Conservation (phyloP, 257 asterid genomes). For the Penstemon newberryi region DNA sequence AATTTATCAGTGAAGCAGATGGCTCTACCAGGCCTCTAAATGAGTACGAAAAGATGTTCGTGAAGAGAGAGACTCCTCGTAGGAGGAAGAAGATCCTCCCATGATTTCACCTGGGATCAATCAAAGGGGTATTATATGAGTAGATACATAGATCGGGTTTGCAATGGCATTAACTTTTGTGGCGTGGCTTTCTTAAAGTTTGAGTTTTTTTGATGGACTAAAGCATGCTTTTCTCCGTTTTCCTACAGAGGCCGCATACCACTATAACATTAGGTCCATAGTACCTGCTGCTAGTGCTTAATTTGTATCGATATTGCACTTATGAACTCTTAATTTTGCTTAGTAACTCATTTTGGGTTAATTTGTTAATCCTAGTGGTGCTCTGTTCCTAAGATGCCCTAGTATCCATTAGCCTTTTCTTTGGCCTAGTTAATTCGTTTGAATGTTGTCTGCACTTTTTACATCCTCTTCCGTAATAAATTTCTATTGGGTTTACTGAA, state of each 20-base stretch:
- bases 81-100: slow-evolving; percentile 70
- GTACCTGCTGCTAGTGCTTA: slow-evolving; percentile 16
- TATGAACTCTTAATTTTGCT: slow-evolving; percentile 22
- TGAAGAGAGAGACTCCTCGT: slow-evolving; percentile 85
- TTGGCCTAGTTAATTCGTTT: background rate
- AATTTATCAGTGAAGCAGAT: slow-evolving; percentile 73
- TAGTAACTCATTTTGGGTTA: slow-evolving; percentile 12
- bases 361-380: background rate
- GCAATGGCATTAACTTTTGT: background rate
- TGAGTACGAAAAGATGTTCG: slow-evolving; percentile 79
- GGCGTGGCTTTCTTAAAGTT: slow-evolving; percentile 3
- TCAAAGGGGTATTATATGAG: background rate
- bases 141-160: background rate
- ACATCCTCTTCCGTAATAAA: slow-evolving; percentile 10
- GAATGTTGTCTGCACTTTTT: background rate
- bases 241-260: background rate
- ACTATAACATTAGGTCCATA: background rate
- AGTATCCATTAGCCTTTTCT: background rate
- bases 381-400: background rate
- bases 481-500: background rate
- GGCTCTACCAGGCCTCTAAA: slow-evolving; percentile 90
- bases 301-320: slow-evolving; percentile 24
- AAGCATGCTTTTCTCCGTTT: background rate
- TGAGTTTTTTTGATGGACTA: background rate
- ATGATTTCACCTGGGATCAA: slow-evolving; percentile 29